Base-by-base conservation (phyloP, 495 filamentous ascomycete species). In the Neurospora tetrasperma region DNA sequence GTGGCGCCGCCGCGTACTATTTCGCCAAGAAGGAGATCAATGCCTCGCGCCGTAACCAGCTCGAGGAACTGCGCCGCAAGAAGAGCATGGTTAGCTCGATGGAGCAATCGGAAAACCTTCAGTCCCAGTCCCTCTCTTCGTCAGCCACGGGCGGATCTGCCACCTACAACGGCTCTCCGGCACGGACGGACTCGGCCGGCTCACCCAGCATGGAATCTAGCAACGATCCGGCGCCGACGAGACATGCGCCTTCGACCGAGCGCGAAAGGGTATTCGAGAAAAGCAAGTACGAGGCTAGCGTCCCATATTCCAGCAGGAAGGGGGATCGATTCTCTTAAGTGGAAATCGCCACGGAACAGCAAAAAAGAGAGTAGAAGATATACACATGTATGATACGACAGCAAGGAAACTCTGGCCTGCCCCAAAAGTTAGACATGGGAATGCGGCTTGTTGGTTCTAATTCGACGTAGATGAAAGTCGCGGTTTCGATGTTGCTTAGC, bases 1-100 rank as follows among this genome's bases (percentile, higher is more conserved):
- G 94, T 78, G 96, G 93, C 78, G 94, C 88, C 71, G 83, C 76
- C 44, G 94, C 96, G 74, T 99, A 99, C 87, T 93, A 93, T 84
- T 97, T 97, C 81, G 96, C 96, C 71, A 99, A 99, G 86, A 86
- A 90, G 76, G 91, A 90, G 80, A 94, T 99, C 86, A 95, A 98
- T 77, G 92, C 91, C 75, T 93, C 97, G 83, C 92, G 94, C 48
- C 86, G 88, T 41, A 82, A 87, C 71, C 87, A 93, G 75, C 89
- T 92, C 71, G 88, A 93, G 73, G 88, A 89, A 42, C 88, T 91
- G 68, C 83, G 88, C 48, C 86, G 87, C 79, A 88, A 88, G 79
- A 90, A 89, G 82, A 85, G 86, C 71, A 85, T 90, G 78, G 81
- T 87, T 73, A 84, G 86, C 23, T 85, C 86, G 9, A 85, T 90